These are phyloP conservation scores for Starmerella geochares DNA, from an alignment of 805 yeast species.

Conservation along the genomic window DNA sequence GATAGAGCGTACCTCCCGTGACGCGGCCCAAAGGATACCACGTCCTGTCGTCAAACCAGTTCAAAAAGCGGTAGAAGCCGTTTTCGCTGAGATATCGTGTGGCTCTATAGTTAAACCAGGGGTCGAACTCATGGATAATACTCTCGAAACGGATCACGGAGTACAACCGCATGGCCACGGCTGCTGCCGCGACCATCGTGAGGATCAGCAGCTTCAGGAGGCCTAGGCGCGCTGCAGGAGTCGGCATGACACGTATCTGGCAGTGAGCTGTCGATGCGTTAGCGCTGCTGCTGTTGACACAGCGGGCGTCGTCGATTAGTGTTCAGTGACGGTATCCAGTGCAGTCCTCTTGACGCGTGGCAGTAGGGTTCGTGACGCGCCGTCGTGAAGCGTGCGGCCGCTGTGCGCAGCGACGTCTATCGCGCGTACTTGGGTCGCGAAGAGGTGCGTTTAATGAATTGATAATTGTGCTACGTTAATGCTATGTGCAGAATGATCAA, in stretches of 20 bases:
- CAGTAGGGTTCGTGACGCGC: not conserved
- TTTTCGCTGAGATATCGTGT: constrained; percentile 80
- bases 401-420: too few relatives aligned
- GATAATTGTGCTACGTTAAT: too few relatives aligned
- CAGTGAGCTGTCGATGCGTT: constrained; percentile 4
- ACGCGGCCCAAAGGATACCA: constrained; percentile 99
- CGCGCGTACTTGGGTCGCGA: too few relatives aligned
- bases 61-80: constrained; percentile 80
- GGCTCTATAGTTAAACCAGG: constrained; percentile 72
- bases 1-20: constrained; percentile 96
- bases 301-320: not conserved
- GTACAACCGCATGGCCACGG: constrained; percentile 81
- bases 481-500: not conserved
- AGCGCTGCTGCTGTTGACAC: not conserved
- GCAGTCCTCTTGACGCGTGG: not conserved
- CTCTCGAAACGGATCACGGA: constrained; percentile 94
- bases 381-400: too few relatives aligned
- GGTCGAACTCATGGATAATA: constrained; percentile 85
- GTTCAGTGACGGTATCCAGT: not conserved
- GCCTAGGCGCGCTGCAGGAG: constrained; percentile 17
- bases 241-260: constrained; percentile 10
- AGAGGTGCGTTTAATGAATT: too few relatives aligned
- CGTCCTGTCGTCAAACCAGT: constrained; percentile 97
- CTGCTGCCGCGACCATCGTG: constrained; percentile 76
- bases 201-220: constrained; percentile 59